These are phyloP conservation scores for Lipomyces kockii DNA, from an alignment of 805 yeast species.

Conservation along the genomic window DNA sequence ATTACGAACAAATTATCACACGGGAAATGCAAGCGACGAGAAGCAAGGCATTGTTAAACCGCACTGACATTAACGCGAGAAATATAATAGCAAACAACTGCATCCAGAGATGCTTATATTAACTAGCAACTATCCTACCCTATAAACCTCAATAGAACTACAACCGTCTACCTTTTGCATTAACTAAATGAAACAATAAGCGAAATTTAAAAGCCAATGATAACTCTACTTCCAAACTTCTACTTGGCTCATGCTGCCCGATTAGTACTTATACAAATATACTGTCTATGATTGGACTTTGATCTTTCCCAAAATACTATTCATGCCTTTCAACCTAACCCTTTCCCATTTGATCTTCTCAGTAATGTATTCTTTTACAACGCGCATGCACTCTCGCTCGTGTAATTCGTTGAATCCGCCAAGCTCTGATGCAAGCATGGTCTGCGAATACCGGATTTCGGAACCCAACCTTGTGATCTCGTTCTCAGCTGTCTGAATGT, in stretches of 20 bases:
- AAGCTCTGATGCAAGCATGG: constrained; percentile 47
- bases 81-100: not conserved
- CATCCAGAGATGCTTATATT: not conserved
- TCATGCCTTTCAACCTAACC: constrained; percentile 29
- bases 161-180: not conserved
- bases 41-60: not conserved
- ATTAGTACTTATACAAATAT: not conserved
- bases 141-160: not conserved
- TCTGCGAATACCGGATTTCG: constrained; percentile 45
- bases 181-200: not conserved
- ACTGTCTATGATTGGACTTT: not conserved
- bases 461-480: constrained; percentile 42
- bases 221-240: not conserved
- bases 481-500: constrained; percentile 41
- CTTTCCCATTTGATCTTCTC: constrained; percentile 36
- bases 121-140: not conserved
- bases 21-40: not conserved
- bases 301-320: constrained; percentile 29
- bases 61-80: not conserved
- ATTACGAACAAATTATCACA: not conserved
- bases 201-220: not conserved
- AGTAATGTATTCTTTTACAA: constrained; percentile 36
- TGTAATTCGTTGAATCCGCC: constrained; percentile 47
- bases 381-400: constrained; percentile 42
- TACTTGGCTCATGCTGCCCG: not conserved